phyloP scores from a whole-genome alignment of 1,284 basidiomycete genomes.

The Tilletia setariae region DNA sequence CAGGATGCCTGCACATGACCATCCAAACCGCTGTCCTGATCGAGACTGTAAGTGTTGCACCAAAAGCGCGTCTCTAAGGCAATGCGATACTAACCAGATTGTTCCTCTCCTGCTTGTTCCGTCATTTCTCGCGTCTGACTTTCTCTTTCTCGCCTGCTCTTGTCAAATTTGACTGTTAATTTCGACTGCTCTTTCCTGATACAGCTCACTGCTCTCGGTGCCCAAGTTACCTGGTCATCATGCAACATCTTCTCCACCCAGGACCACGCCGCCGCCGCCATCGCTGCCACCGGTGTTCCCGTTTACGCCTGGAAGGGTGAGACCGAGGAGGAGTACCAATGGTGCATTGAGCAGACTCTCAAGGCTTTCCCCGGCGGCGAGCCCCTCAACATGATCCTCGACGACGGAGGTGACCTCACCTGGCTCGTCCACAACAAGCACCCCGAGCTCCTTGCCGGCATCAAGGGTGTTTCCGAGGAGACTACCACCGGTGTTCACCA shows the following conservation, averaged over 20 bases:
- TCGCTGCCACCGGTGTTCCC: conserved; percentile 95
- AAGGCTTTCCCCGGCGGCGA: conserved; percentile 73
- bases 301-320: conserved; percentile 99
- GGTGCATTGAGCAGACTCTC: conserved; percentile 91
- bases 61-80: background rate
- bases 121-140: background rate
- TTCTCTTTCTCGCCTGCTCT: background rate
- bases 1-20: conserved; percentile 64
- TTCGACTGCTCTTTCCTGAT: background rate
- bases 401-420: conserved; percentile 97
- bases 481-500: conserved; percentile 99
- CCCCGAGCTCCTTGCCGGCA: conserved; percentile 50
- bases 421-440: conserved; percentile 86
- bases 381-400: conserved; percentile 96
- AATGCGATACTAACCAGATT: no score
- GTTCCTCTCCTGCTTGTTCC: background rate
- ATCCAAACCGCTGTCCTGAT: conserved; percentile 70
- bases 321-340: conserved; percentile 96
- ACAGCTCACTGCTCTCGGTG: conserved; percentile 78
- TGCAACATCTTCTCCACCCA: conserved; percentile 99
- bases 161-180: conserved; percentile 63
- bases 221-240: conserved; percentile 98
- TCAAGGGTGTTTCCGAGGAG: conserved; percentile 92
- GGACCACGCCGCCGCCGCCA: conserved; percentile 96
- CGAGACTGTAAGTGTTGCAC: conserved; percentile 33